phyloP scores from a whole-genome alignment of 2,329 filamentous ascomycete genomes.

The Sarocladium strictum region DNA sequence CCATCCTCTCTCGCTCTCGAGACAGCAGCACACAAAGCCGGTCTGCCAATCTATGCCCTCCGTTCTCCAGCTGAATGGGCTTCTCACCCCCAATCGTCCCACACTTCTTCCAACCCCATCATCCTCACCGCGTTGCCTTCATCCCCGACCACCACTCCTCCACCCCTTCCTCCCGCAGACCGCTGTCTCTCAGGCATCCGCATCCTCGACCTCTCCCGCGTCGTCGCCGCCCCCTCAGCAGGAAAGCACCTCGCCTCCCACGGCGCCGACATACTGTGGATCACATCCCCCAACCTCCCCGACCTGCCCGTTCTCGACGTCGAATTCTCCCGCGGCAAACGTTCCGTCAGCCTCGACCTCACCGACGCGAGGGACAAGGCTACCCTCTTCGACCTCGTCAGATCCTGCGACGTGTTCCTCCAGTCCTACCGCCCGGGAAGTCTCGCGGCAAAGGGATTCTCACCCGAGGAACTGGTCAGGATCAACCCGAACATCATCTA shows the following conservation, averaged over 20 bases:
- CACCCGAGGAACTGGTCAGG: conserved; percentile 27
- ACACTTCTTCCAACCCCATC: background rate
- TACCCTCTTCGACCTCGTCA: background rate
- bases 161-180: background rate
- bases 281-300: background rate
- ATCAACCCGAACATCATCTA: conserved; percentile 39
- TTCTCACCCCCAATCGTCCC: background rate
- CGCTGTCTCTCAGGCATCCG: conserved; percentile 1
- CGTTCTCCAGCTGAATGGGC: conserved; percentile 1
- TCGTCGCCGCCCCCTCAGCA: conserved; percentile 5
- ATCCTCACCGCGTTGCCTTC: background rate
- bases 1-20: background rate
- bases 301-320: background rate
- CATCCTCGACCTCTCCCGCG: conserved; percentile 5
- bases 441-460: conserved; percentile 34
- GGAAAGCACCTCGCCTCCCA: conserved; percentile 3
- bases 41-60: conserved; percentile 7
- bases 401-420: background rate
- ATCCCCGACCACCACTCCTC: background rate
- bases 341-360: conserved; percentile 4
- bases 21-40: conserved; percentile 1
- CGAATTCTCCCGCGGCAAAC: conserved; percentile 5
- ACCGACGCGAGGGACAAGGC: background rate
- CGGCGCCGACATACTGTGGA: conserved; percentile 4
- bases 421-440: conserved; percentile 1